Evolutionary conservation across 805 yeast genomes (phyloP).

Genomic region (Wickerhamiella nectarea): DNA sequence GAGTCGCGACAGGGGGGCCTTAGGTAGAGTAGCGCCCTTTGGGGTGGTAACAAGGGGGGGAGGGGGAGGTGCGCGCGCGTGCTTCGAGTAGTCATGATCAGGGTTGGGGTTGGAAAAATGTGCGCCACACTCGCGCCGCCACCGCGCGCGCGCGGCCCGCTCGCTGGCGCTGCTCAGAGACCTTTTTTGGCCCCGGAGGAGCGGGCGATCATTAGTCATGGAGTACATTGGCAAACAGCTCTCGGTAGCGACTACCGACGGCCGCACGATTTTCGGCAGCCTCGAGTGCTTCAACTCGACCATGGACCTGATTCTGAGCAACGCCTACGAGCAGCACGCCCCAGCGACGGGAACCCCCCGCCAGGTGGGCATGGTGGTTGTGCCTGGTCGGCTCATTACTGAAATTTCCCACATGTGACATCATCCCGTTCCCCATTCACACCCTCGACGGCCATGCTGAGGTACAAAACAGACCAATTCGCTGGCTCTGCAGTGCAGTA

Average conservation of each 20-base stretch:
- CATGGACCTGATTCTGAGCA: slow-evolving; percentile 24
- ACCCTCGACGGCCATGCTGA: slow-evolving; percentile 36
- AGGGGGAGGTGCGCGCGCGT: too few relatives aligned
- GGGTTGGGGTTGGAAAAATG: too few relatives aligned
- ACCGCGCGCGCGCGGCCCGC: too few relatives aligned
- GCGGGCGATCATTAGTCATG: slow-evolving; percentile 1
- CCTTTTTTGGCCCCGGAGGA: too few relatives aligned
- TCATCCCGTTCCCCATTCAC: slow-evolving; percentile 8
- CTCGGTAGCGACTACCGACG: slow-evolving; percentile 22
- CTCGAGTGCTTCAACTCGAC: slow-evolving; percentile 22
- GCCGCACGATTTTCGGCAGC: slow-evolving; percentile 24
- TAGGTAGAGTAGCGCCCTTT: neutral
- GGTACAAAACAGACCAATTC: slow-evolving; percentile 62
- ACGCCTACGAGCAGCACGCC: slow-evolving; percentile 23
- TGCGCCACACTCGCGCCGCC: too few relatives aligned
- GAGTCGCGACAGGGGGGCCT: neutral
- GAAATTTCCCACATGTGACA: slow-evolving; percentile 16
- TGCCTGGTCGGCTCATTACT: slow-evolving; percentile 22
- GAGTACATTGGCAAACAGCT: slow-evolving; percentile 6
- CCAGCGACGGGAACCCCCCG: slow-evolving; percentile 18
- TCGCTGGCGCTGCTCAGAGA: too few relatives aligned
- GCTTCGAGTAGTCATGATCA: too few relatives aligned
- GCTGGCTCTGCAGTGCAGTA: slow-evolving; percentile 81
- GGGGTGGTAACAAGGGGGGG: too few relatives aligned
- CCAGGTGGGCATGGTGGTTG: slow-evolving; percentile 25